These are phyloP conservation scores for Nitzschia sp. DNA, from an alignment of 108 stramenopile genomes.

Conservation along the genomic window DNA sequence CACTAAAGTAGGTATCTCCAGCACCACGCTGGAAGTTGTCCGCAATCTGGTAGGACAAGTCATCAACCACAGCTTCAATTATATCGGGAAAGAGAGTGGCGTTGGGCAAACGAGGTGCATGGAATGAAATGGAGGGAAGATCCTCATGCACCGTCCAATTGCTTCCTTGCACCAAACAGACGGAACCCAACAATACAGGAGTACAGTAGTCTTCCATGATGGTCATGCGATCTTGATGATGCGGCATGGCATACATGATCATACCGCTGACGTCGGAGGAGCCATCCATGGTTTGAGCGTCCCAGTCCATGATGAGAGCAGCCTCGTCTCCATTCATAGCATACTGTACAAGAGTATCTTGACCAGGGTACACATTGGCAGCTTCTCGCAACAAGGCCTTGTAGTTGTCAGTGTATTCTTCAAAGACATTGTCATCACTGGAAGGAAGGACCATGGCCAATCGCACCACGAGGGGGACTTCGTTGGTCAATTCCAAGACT, in stretches of 20 bases:
- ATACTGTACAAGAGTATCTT: slow-evolving; percentile 22
- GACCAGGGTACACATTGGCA: slow-evolving; percentile 66
- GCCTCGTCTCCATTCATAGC: slow-evolving; percentile 16
- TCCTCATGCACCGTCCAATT: slow-evolving; percentile 35
- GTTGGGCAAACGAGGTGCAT: slow-evolving; percentile 57
- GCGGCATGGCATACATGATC: slow-evolving; percentile 75
- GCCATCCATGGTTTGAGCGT: slow-evolving; percentile 23
- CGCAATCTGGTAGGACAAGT: slow-evolving; percentile 62
- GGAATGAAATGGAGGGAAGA: slow-evolving; percentile 47
- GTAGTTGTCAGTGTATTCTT: slow-evolving; percentile 28
- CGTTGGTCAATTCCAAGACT: slow-evolving; percentile 16
- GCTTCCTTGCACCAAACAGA: slow-evolving; percentile 42
- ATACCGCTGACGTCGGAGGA: slow-evolving; percentile 15
- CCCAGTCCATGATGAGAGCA: slow-evolving; percentile 45
- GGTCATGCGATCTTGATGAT: slow-evolving; percentile 55
- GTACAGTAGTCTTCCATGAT: slow-evolving; percentile 24
- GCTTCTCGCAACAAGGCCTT: slow-evolving; percentile 49
- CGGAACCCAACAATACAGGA: slow-evolving; percentile 32
- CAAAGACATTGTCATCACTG: background rate
- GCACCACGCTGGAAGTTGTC: slow-evolving; percentile 78
- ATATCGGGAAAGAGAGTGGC: slow-evolving; percentile 39
- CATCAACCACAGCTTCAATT: slow-evolving; percentile 48
- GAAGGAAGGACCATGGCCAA: slow-evolving; percentile 24
- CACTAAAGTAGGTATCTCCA: slow-evolving; percentile 92
- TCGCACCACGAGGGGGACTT: slow-evolving; percentile 23